Percentiles rank a stretch among this genome's conserved stretches.
phyloP scores from a whole-genome alignment of 805 yeast genomes.

The Cyberlindnera veronae region DNA sequence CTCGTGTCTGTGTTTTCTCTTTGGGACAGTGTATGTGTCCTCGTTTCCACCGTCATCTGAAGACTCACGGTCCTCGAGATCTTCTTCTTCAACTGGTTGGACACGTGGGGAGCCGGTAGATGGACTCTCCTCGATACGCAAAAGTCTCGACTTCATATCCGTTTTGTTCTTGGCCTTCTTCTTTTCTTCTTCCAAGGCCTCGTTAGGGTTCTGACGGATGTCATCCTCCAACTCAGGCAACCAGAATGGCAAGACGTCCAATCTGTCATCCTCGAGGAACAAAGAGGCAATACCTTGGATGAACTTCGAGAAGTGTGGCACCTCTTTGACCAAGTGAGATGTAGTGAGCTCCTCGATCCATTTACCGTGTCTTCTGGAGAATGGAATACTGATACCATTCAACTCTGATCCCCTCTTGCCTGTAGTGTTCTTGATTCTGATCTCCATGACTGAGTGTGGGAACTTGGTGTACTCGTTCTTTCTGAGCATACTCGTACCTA shows the following conservation, averaged over 20 bases:
- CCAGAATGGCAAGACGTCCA: constrained; percentile 94
- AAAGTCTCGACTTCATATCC: constrained; percentile 36
- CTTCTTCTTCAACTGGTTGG: constrained; percentile 36
- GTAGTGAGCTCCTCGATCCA: constrained; percentile 89
- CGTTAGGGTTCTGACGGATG: constrained; percentile 73
- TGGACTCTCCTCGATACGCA: constrained; percentile 26
- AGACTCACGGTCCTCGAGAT: constrained; percentile 59
- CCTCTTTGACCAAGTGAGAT: constrained; percentile 84
- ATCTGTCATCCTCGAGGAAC: constrained; percentile 84
- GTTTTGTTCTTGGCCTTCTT: constrained; percentile 43
- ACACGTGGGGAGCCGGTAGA: constrained; percentile 5
- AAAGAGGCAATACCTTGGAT: constrained; percentile 89
- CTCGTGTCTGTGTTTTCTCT: constrained; percentile 28
- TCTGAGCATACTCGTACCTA: constrained; percentile 65
- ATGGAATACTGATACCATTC: constrained; percentile 34
- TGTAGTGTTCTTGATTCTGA: constrained; percentile 54
- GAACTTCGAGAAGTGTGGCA: constrained; percentile 90
- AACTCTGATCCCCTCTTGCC: constrained; percentile 33
- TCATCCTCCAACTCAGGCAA: constrained; percentile 82
- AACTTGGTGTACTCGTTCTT: constrained; percentile 82
- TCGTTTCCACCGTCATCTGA: constrained; percentile 38
- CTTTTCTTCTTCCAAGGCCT: constrained; percentile 67
- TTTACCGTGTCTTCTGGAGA: constrained; percentile 47
- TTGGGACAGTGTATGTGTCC: constrained; percentile 21
- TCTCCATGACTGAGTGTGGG: constrained; percentile 87